These are phyloP conservation scores for Xylaria palmicola DNA, from an alignment of 495 filamentous ascomycete species.

Conservation along the genomic window DNA sequence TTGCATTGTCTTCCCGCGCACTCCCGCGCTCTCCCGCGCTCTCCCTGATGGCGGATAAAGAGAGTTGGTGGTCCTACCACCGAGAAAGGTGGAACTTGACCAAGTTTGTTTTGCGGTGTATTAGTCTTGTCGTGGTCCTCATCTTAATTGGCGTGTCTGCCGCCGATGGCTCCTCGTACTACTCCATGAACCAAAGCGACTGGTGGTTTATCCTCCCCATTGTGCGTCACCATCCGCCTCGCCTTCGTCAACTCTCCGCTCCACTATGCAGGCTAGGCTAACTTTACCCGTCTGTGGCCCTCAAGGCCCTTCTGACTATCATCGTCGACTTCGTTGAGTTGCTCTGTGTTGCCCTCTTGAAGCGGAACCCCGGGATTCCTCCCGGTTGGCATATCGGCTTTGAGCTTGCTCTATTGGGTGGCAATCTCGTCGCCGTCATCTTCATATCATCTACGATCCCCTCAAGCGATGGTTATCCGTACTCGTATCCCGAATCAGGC, in stretches of 20 bases:
- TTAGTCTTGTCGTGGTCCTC: neutral
- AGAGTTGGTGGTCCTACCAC: conserved; percentile 6
- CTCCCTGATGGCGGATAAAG: neutral
- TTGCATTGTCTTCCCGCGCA: neutral
- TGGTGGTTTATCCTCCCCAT: conserved; percentile 1
- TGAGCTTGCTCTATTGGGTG: conserved; percentile 3
- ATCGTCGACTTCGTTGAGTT: neutral
- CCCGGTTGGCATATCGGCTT: conserved; percentile 10
- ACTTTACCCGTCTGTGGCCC: neutral
- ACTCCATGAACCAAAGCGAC: neutral
- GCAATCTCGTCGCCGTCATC: conserved; percentile 1
- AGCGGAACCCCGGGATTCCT: conserved; percentile 3
- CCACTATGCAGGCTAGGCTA: neutral
- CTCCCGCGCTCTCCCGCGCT: no score
- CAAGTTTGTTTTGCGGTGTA: neutral
- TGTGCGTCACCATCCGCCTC: neutral
- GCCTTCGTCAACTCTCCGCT: neutral
- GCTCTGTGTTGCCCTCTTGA: neutral
- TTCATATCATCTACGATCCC: neutral
- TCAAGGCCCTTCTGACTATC: neutral
- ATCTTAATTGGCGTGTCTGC: neutral
- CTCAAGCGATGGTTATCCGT: neutral
- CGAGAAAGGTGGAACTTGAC: conserved; percentile 2
- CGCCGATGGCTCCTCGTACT: neutral
- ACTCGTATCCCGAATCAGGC: no score